These are phyloP conservation scores for Corchorus olitorius DNA, from an alignment of 345 rosid genomes.

Conservation along the genomic window DNA sequence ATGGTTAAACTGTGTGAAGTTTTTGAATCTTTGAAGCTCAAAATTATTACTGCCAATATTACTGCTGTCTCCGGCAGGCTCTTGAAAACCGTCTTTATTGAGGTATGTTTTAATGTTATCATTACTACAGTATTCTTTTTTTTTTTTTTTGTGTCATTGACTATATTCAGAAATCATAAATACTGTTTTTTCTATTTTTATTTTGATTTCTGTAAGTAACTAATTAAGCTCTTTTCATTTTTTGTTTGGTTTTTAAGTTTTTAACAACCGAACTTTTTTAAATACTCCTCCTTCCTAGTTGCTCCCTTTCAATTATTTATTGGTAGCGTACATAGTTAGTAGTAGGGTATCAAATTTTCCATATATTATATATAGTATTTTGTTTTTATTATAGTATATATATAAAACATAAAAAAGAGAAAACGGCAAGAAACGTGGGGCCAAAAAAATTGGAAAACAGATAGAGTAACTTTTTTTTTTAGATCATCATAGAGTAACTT, in stretches of 20 bases:
- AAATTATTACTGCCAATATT: conserved; percentile 74
- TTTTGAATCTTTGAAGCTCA: conserved; percentile 79
- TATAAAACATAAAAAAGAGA: neutral
- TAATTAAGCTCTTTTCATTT: no score
- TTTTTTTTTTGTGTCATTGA: neutral
- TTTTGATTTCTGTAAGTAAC: no score
- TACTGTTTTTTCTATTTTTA: no score
- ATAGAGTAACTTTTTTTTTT: neutral
- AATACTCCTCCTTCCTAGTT: no score
- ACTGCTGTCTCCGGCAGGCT: conserved; percentile 73
- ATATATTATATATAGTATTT: no score
- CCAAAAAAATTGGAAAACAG: neutral
- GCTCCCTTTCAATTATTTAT: no score
- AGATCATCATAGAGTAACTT: neutral
- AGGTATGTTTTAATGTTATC: conserved; percentile 44
- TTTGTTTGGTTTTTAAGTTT: no score
- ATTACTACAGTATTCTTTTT: no score
- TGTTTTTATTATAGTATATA: no score
- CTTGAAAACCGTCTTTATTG: conserved; percentile 72
- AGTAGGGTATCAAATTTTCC: neutral
- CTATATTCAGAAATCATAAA: no score
- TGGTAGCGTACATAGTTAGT: neutral
- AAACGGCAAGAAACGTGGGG: neutral
- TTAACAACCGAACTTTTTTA: no score
- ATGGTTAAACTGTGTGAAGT: conserved; percentile 86